Base-by-base conservation (phyloP, 2,329 filamentous ascomycete genomes). In the Cercospora nicotianae region DNA sequence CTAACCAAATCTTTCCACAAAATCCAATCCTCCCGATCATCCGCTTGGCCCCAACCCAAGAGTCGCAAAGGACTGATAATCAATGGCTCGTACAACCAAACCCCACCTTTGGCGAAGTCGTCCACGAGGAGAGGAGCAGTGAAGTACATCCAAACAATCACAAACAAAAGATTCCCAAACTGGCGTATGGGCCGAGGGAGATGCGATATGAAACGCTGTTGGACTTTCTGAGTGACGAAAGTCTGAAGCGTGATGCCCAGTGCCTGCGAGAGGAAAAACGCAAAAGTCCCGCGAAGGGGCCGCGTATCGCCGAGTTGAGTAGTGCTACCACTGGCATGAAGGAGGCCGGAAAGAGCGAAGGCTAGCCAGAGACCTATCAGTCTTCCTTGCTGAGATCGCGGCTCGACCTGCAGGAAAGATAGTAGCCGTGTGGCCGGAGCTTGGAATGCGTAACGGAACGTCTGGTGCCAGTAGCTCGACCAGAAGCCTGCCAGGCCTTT, bases 391-490 rank as follows among this genome's bases (percentile, higher is more conserved):
- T 72, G 8, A 79, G 77, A 65, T 9, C 72, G 77, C 30, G 71
- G 73, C 4, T 80, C 69, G 66, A 81, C 68, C 0, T 75, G 69
- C 2, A 79, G 28, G 0, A 64, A 3, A 13, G 74, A 68, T 26
- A 80, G 72, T 0, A 90, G 73, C 74, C 82, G 86, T 1, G 78
- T 79, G 0, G 85, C 81, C 0, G 90, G 89, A 3, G 88, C 85
- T 45, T 86, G 80, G 75, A 94, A 93, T 2, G 87, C 88, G 65
- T 88, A 85, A 0, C 93, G 90, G 80, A 97, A 96, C 2, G 90
- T 89, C 79, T 97, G 94, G 78, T 98, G 94, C 94, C 94, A 97
- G 85, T 89, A 94, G 23, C 83, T 84, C 55, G 91, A 89, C 94
- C 94, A 98, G 80, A 90, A 91, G 0, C 93, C 94, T 0, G 87